Base-by-base conservation (phyloP, 306 rosid species). In the Inga oerstediana region DNA sequence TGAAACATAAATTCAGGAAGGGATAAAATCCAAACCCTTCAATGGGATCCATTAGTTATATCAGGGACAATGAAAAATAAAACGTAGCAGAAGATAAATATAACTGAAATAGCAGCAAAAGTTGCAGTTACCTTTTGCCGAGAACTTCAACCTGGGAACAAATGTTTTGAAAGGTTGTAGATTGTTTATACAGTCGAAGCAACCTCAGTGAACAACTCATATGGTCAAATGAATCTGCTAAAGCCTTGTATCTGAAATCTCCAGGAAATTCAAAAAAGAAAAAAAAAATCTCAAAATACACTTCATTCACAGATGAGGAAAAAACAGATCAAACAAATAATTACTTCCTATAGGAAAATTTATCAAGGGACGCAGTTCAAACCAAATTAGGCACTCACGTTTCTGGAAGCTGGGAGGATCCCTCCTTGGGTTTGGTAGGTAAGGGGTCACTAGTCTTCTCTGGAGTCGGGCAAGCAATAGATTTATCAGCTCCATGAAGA, bases 201-300 rank as follows among this genome's bases (percentile, higher is more conserved):
- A 90, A 75, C 84, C 88, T 88, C 76, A 93, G 78, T 2, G 98
- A 89, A 79, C 90, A 87, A 71, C 70, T 79, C 92, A 92, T 62
- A 41, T 78, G 58, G 41, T 85, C 74, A 82, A 92, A 89, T 37
- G 90, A 86, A 68, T 87, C 92, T 4, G 82, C 88, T 72, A 87
- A 19, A 8, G 3, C 43, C 85, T 59, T 76, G 43, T 80, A 89
- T 72, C 97, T 93, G 90, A 41, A 86, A 75, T 77, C 4, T 49
- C n/a, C 14, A 27, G 44, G 56, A 62, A 72, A 59, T 19, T 56
- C 24, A 19, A 27, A 19, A 1, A 56, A 58, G 9, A 2, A 52
- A 20, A 2, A 58, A 58, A 58, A 8, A 58, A n/a, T 58, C 27
- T 58, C 65, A 20, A 34, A 24, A 72, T 74, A 76, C 46, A 74